Evolutionary conservation across 1,284 basidiomycete species (phyloP).

Genomic region (Ceratobasidium sp.): DNA sequence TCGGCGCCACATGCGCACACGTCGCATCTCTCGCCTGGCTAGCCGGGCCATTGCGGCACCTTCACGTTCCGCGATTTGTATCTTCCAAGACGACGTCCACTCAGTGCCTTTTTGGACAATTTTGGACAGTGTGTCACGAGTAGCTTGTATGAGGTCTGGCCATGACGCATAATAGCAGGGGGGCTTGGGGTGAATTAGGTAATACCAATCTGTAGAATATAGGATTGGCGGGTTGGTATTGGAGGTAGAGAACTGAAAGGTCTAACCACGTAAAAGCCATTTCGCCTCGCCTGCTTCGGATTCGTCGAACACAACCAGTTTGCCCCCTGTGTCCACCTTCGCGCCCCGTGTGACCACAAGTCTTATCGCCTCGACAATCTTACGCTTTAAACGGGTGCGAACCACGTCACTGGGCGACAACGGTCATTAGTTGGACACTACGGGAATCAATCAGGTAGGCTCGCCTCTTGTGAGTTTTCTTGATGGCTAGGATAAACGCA

Average conservation of each 20-base stretch:
- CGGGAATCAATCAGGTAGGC: neutral
- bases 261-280: constrained; percentile 23
- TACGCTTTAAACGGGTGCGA: constrained; percentile 10
- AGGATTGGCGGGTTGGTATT: neutral
- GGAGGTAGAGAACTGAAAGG: neutral
- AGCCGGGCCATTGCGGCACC: neutral
- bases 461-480: constrained; percentile 27
- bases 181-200: constrained; percentile 19
- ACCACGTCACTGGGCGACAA: constrained; percentile 7
- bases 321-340: neutral
- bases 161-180: constrained; percentile 22
- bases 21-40: constrained; percentile 22
- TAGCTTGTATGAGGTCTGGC: constrained; percentile 13
- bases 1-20: constrained; percentile 34
- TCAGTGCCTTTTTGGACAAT: constrained; percentile 20
- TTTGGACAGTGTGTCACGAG: constrained; percentile 1
- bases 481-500: constrained; percentile 19
- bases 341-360: constrained; percentile 28
- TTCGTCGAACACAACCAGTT: constrained; percentile 6
- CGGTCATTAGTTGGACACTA: neutral
- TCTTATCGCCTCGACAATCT: constrained; percentile 14
- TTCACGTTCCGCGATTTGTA: constrained; percentile 25
- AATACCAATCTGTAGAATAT: constrained; percentile 30
- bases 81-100: constrained; percentile 9
- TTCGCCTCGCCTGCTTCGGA: constrained; percentile 18